These are phyloP conservation scores for Phytophthora ramorum DNA, from an alignment of 352 stramenopile species.

Conservation along the genomic window DNA sequence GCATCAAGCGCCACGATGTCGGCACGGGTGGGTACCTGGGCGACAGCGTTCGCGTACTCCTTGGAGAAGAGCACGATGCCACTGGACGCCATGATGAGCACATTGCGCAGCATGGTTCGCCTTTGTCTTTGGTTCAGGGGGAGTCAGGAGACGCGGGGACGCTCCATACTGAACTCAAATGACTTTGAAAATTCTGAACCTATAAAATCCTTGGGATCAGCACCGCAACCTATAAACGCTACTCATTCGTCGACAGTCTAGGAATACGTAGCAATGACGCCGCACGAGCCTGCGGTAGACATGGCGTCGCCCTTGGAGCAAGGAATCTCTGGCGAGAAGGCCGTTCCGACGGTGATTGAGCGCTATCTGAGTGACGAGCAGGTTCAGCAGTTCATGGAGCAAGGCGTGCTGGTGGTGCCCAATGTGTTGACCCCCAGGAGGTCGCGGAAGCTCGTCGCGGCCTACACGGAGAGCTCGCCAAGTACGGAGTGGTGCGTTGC, in stretches of 20 bases:
- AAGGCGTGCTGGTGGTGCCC: conserved; percentile 79
- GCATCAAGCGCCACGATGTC: conserved; percentile 8
- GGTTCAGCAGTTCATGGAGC: conserved; percentile 64
- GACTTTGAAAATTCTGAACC: conserved; percentile 17
- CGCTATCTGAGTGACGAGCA: conserved; percentile 60
- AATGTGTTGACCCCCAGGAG: conserved; percentile 71
- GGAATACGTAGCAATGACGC: conserved; percentile 22
- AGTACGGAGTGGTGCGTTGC: conserved; percentile 72
- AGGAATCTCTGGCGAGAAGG: conserved; percentile 24
- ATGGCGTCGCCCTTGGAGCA: conserved; percentile 2
- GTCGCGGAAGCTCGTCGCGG: conserved; percentile 58
- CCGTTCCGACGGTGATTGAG: conserved; percentile 20
- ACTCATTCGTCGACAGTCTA: conserved; percentile 9
- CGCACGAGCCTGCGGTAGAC: conserved; percentile 14
- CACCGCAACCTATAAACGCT: background rate
- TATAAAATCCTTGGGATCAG: conserved; percentile 16
- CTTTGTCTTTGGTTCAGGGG: conserved; percentile 20
- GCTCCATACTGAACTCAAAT: conserved; percentile 4
- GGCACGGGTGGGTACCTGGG: conserved; percentile 53
- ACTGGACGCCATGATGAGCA: conserved; percentile 93
- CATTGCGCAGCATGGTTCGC: conserved; percentile 89
- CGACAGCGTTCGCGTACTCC: conserved; percentile 89
- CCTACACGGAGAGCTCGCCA: conserved; percentile 69
- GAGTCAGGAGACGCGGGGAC: conserved; percentile 16
- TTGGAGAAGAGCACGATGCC: conserved; percentile 94